These are phyloP conservation scores for Juglanconis sp. DNA, from an alignment of 2,329 filamentous ascomycete species.

Conservation along the genomic window DNA sequence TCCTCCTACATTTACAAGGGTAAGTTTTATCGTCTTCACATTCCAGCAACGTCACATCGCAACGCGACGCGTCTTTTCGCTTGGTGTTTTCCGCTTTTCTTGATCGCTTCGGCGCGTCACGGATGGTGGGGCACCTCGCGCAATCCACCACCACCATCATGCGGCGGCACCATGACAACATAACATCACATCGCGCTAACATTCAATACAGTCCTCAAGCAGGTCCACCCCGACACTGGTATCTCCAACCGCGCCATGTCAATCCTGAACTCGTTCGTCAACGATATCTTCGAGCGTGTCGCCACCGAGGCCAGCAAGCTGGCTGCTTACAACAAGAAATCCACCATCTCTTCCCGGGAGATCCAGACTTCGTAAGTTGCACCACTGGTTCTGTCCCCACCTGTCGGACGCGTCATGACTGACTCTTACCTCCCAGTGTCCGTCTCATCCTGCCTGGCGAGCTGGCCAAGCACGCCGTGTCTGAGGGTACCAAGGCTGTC, in stretches of 20 bases:
- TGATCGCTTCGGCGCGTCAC: constrained; percentile 11
- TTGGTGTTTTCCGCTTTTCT: background rate
- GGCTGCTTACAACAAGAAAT: constrained; percentile 99
- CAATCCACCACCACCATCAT: background rate
- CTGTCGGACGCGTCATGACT: constrained; percentile 26
- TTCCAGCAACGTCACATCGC: background rate
- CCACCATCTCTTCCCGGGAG: constrained; percentile 97
- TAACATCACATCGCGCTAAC: constrained; percentile 28
- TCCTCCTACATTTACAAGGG: constrained; percentile 99
- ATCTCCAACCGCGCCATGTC: constrained; percentile 99
- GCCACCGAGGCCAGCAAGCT: constrained; percentile 98
- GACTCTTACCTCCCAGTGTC: constrained; percentile 50
- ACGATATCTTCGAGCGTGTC: constrained; percentile 99
- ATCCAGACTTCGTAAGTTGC: constrained; percentile 85
- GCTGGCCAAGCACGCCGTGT: constrained; percentile 98
- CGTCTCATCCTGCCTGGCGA: constrained; percentile 97
- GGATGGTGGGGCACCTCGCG: background rate
- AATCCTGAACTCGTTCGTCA: constrained; percentile 99
- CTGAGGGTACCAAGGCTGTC: constrained; percentile 98
- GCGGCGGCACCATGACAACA: background rate
- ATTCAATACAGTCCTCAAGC: constrained; percentile 78
- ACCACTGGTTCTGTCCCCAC: constrained; percentile 40
- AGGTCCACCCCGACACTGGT: constrained; percentile 99
- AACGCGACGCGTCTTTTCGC: constrained; percentile 20
- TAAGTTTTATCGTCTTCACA: constrained; percentile 43